Conservation (phyloP, 371 early-diverging fungal species). For the Dentiscutata heterogama region DNA sequence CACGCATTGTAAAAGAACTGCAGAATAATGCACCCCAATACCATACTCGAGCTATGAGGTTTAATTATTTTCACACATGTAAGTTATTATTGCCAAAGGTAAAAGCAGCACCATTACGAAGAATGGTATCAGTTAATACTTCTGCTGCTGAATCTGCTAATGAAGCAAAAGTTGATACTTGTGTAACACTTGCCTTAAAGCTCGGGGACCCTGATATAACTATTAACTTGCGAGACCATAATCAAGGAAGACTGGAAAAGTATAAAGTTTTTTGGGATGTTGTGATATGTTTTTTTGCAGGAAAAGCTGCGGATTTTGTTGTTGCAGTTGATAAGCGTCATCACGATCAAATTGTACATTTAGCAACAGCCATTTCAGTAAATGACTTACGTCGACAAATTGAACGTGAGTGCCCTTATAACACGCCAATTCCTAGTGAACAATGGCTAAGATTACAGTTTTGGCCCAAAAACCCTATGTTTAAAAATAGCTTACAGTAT, state of each 20-base stretch:
- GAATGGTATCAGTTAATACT: too few species aligned
- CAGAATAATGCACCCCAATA: not conserved
- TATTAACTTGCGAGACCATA: not conserved
- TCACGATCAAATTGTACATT: constrained; percentile 4
- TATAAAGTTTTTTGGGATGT: not conserved
- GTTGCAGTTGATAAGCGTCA: not conserved
- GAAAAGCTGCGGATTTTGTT: not conserved
- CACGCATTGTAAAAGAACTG: not conserved
- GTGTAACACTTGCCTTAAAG: not conserved
- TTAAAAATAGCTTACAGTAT: too few species aligned
- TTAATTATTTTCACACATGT: not conserved
- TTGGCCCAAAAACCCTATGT: too few species aligned
- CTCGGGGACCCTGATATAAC: not conserved
- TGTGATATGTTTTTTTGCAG: too few species aligned
- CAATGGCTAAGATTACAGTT: too few species aligned
- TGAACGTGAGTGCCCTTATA: too few species aligned
- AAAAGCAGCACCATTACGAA: too few species aligned
- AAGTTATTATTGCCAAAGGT: not conserved
- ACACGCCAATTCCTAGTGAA: too few species aligned
- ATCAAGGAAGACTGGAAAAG: not conserved
- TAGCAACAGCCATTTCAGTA: not conserved
- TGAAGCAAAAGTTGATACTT: too few species aligned
- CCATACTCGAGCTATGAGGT: not conserved
- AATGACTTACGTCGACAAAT: not conserved
- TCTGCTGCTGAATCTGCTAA: too few species aligned